A percentile compares a stretch with the other conserved stretches of the same genome.
Conservation (phyloP, 805 yeast species). For the Candida sanyiensis region DNA sequence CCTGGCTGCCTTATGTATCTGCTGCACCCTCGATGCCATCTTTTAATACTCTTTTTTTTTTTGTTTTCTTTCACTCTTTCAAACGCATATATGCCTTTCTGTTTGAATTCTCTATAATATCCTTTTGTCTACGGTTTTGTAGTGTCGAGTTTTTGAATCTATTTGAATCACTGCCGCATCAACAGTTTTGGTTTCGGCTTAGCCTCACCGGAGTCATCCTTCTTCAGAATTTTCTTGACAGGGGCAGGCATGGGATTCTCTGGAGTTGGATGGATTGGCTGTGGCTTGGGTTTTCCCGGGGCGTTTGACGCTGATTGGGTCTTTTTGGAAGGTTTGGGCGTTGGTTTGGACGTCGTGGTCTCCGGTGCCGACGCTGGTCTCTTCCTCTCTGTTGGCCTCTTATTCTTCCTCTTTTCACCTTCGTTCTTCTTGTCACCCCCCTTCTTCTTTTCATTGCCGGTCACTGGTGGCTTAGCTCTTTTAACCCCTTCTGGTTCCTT, state of each 20-base stretch:
- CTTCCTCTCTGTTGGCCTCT: not conserved
- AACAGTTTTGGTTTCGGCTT: slow-evolving; percentile 8
- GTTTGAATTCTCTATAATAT: no score
- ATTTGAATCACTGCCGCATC: no score
- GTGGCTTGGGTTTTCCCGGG: no score
- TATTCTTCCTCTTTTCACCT: slow-evolving; percentile 2
- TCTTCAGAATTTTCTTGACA: not conserved
- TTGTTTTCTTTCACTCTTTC: not conserved
- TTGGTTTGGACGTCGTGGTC: no score
- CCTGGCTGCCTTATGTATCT: slow-evolving; percentile 49
- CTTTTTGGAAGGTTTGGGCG: no score
- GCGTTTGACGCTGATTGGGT: no score
- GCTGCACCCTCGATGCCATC: slow-evolving; percentile 48
- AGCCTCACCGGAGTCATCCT: not conserved
- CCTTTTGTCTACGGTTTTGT: slow-evolving; percentile 1
- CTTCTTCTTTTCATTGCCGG: not conserved
- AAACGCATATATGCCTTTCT: not conserved
- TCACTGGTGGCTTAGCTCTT: not conserved
- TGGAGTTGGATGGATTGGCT: not conserved
- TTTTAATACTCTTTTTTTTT: slow-evolving; percentile 28
- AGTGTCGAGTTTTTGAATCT: not conserved
- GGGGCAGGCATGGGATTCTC: not conserved
- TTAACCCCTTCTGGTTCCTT: not conserved
- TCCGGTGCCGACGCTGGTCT: not conserved
- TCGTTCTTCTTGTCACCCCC: not conserved